A percentile compares a stretch with the other conserved stretches of the same genome.
Evolutionary conservation across 1,139 yeast species (phyloP).

Genomic region (Yamadazyma triangularis): DNA sequence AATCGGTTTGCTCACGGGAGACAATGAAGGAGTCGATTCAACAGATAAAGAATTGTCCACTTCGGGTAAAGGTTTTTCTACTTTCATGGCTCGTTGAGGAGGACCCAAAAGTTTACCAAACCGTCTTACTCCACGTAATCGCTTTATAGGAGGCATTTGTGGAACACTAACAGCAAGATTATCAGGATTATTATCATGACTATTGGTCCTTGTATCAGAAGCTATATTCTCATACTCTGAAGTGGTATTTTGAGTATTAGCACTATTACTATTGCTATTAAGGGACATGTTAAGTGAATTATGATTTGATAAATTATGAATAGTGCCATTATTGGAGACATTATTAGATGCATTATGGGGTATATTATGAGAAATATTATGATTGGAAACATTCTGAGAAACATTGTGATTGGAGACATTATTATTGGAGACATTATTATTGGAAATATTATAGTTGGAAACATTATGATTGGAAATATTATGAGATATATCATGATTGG

Average conservation of each 20-base stretch:
- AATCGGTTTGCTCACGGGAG: not conserved
- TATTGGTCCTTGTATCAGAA: not conserved
- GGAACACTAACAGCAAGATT: not conserved
- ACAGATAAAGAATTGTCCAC: too few relatives aligned
- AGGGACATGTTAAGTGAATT: not conserved
- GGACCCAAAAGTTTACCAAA: conserved; percentile 38
- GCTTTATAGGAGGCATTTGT: conserved; percentile 10
- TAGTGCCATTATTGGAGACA: conserved; percentile 1
- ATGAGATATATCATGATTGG: not conserved
- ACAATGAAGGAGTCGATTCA: not conserved
- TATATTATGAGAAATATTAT: not conserved
- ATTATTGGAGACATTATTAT: not conserved
- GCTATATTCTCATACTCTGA: not conserved
- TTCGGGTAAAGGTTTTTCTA: not conserved
- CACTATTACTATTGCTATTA: conserved; percentile 1
- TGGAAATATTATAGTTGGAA: not conserved
- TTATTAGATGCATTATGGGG: conserved; percentile 1
- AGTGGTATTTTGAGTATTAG: not conserved
- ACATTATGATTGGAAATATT: not conserved
- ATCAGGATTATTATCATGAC: not conserved
- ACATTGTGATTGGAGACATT: too few relatives aligned
- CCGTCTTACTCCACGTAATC: conserved; percentile 27
- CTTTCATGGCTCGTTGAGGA: conserved; percentile 28
- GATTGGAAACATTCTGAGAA: conserved; percentile 1
- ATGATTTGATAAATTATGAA: not conserved